Conservation (phyloP, 2,329 filamentous ascomycete genomes). For the Mycogone perniciosa region DNA sequence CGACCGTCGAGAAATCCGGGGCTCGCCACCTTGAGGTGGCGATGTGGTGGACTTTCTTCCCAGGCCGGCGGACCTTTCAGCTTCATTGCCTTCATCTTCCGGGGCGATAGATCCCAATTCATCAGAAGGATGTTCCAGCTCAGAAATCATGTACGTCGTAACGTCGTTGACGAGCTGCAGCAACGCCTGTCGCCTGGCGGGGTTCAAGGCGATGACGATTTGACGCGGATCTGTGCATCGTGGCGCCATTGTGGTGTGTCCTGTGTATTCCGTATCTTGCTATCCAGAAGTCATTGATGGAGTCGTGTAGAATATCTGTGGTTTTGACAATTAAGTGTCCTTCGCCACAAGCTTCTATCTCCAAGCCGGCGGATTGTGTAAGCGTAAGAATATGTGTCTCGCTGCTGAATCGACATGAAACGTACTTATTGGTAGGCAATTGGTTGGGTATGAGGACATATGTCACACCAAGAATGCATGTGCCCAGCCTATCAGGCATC, state of each 20-base stretch:
- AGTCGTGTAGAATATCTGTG: no score
- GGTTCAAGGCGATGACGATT: slow-evolving; percentile 48
- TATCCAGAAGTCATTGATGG: no score
- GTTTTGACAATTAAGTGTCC: no score
- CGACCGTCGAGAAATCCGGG: neutral
- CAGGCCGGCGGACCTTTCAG: neutral
- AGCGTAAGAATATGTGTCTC: neutral
- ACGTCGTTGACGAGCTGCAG: slow-evolving; percentile 46
- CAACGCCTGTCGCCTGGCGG: slow-evolving; percentile 44
- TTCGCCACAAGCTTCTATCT: no score
- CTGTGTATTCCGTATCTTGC: neutral
- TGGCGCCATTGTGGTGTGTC: slow-evolving; percentile 41
- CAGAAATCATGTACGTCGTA: slow-evolving; percentile 46
- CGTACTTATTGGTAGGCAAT: no score
- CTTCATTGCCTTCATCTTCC: slow-evolving; percentile 13
- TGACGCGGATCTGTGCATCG: slow-evolving; percentile 49
- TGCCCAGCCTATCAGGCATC: no score
- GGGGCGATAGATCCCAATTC: slow-evolving; percentile 25
- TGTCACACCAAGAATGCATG: no score
- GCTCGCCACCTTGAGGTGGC: neutral
- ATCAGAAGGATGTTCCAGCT: slow-evolving; percentile 37
- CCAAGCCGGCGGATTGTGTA: neutral
- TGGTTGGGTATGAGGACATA: no score
- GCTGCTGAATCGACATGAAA: neutral
- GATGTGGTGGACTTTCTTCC: neutral